Base-by-base conservation (phyloP, 2,329 filamentous ascomycete species). In the Amauroascus verrucosus region DNA sequence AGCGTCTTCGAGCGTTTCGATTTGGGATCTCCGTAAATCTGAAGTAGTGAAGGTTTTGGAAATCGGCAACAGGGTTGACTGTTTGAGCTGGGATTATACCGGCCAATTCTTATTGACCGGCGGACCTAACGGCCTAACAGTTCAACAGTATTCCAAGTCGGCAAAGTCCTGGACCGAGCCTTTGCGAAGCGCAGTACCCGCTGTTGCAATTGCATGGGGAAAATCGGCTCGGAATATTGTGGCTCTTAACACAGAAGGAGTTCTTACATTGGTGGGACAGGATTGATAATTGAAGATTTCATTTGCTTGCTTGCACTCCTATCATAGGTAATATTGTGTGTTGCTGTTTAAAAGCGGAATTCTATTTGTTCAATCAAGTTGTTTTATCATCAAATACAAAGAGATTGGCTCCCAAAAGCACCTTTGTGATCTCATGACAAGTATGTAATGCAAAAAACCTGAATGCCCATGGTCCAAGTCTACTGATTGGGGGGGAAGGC, bases 21-120 rank as follows among this genome's bases (percentile, higher is more conserved):
- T 97, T 52, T 97, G 94, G 76, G 91, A 97, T 69, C 77, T 98
- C 56, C 84, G 93, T 62, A 96, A 95, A 72, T 83, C 85, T 16
- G 83, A 84, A 4, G 79, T 83, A 63, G 83, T 84, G 65, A 95
- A 95, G 77, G 81, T 85, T n/a, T 76, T 98, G 38, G 88, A 96
- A 59, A 84, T 85, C 44, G 91, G 89, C 53, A 84, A 82, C 57
- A 77, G 81, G n/a, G 81, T 95, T 46, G 80, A 86, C 57, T 82
- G 79, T 38, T 77, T 96, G 58, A 77, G 78, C 47, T 98, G 90
- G 90, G 93, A 98, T 66, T 96, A 95, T 74, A 93, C 87, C 6
- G 91, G 90, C 41, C 91, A 96, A 70, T 98, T 86, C 73, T 76
- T 98, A 51, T 86, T 90, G 24, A 85, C 86, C 11, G 86, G 82